Base-by-base conservation (phyloP, 78 protist species). In the Pigoraptor vietnamica region DNA sequence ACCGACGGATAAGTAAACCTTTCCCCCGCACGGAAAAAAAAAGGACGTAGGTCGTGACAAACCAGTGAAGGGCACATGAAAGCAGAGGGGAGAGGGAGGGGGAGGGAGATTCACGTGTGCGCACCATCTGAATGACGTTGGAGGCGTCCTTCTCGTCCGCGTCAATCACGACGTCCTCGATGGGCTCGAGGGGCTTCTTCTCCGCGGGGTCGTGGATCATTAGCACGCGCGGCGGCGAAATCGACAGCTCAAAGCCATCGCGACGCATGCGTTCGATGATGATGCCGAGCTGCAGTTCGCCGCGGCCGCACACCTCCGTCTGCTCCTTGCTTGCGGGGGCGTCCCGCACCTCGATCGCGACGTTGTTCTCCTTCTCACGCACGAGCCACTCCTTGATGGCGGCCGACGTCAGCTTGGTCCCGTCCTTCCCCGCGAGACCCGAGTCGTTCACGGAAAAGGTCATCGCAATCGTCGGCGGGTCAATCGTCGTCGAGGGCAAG, bases 231-330 rank as follows among this genome's bases (percentile, higher is more conserved):
- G 86, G 56, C 6, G 83, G 81, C 40, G 81, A 84, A 0, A 81
- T 81, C 35, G 6, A 23, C 48, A 97, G 40, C 89, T 97, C 99
- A 67, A 94, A 95, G 89, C 98, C 98, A 86, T 97, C 98, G 29
- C 98, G 93, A 35, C 99, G 94, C 99, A 97, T 95, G 55, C 92
- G 94, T 48, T 97, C 99, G 55, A 97, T 91, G 21, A 97, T 93
- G 55, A 97, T 94, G 79, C 98, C 98, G 0, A 98, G 95, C 84
- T 98, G 99, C 55, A 98, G 93, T 90, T 94, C 96, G 36, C 99
- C 99, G 23, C 99, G 92, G 37, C 98, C 99, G 81, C 67, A 48
- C 14, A 95, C 95, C 91, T 94, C 96, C 79, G 92, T 89, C 32
- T 91, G 34, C 82, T 94, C 97, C 37, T 93, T 39, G 86, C 24